Base-by-base conservation (phyloP, 2,329 filamentous ascomycete species). In the Ophiocordyceps polyrhachis-furcata region DNA sequence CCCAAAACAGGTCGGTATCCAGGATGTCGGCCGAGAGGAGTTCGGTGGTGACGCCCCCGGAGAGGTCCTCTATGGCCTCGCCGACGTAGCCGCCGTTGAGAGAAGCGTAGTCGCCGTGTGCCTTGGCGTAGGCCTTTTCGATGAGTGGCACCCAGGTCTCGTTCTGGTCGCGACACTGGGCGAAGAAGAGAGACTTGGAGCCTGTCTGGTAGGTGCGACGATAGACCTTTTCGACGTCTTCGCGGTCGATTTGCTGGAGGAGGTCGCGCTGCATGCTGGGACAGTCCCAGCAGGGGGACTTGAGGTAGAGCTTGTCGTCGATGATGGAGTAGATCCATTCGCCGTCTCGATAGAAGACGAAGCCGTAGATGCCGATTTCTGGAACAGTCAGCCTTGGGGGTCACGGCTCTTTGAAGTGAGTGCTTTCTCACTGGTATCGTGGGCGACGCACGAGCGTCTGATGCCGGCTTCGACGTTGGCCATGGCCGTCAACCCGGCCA, bases 281-380 rank as follows among this genome's bases (percentile, higher is more conserved):
- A 31, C 84, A 83, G 51, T 93, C 83, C 65, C 85, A 93, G 55
- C 83, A 81, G 5, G 84, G 81, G 2, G 83, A 84, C 48, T 80
- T 83, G 17, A 93, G 72, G 58, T 84, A 93, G 3, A 94, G 70
- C 62, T 93, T 93, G 60, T 94, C 87, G 56, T 94, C 87, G 47
- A 94, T 78, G 49, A 94, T 88, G 47, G 83, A 87, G 53, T 87
- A 86, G 46, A 89, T 83, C 87, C 86, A 94, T 61, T 91, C 84
- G 44, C 86, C 86, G 55, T 93, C 86, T 57, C 85, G 69, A 57
- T 82, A 83, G 57, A 93, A 93, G 43, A 93, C 83, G 55, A 93
- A 93, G 1, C 86, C 86, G 54, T 93, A 93, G 4, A 93, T 86
- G 9, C 86, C 85, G 43, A 91, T 78, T 50, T 59, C 58, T 61